Conservation (phyloP, 2,329 filamentous ascomycete genomes). For the Paecilomyces sp. region DNA sequence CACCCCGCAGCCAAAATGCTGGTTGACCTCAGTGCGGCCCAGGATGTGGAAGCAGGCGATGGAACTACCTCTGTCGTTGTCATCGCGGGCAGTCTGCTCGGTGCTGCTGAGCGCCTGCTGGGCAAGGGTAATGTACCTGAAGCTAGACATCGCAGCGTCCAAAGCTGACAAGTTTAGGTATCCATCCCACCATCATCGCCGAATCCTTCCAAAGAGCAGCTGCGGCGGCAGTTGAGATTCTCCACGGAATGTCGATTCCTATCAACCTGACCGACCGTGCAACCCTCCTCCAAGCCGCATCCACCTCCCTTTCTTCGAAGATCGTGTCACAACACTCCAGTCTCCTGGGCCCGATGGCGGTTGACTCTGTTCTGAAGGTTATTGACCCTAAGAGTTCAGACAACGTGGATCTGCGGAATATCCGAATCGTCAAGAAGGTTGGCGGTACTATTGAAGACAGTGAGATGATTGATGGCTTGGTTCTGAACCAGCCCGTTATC, state of each 20-base stretch:
- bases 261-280: slow-evolving; percentile 82
- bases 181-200: slow-evolving; percentile 96
- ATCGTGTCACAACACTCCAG: slow-evolving; percentile 97
- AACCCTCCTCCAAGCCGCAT: slow-evolving; percentile 90
- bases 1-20: slow-evolving; percentile 99
- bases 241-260: slow-evolving; percentile 93
- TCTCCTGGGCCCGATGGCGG: slow-evolving; percentile 92
- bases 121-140: slow-evolving; percentile 55
- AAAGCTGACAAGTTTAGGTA: slow-evolving; percentile 38
- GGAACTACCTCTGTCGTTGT: slow-evolving; percentile 98
- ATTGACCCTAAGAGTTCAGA: slow-evolving; percentile 94
- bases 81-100: slow-evolving; percentile 89
- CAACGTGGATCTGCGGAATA: slow-evolving; percentile 94
- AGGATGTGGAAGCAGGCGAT: slow-evolving; percentile 97
- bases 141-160: background rate
- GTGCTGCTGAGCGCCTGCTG: slow-evolving; percentile 84
- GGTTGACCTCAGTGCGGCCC: slow-evolving; percentile 91
- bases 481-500: slow-evolving; percentile 84
- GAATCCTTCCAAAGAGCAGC: slow-evolving; percentile 96
- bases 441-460: slow-evolving; percentile 98
- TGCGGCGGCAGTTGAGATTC: slow-evolving; percentile 75
- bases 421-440: slow-evolving; percentile 94
- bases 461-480: slow-evolving; percentile 90
- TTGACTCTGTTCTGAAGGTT: slow-evolving; percentile 90
- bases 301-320: slow-evolving; percentile 95